phyloP scores from a whole-genome alignment of 108 stramenopile species.

The Skeletonema menzelii region DNA sequence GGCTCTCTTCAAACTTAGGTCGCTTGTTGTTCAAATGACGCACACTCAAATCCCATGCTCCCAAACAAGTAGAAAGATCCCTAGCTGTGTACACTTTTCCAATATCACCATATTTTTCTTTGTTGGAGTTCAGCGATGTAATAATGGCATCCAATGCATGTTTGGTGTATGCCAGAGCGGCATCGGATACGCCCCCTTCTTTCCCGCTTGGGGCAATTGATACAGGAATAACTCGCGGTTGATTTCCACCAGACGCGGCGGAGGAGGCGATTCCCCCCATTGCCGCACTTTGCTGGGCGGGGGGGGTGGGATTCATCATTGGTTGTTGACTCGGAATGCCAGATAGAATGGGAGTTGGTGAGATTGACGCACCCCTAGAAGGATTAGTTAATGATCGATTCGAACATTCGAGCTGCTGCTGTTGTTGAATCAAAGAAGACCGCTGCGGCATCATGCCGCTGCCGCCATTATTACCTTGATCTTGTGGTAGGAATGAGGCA shows the following conservation, averaged over 20 bases:
- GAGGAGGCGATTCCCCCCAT: not conserved
- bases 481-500: not conserved
- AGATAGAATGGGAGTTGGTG: not conserved
- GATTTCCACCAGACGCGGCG: not conserved
- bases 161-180: constrained; percentile 41
- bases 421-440: not conserved
- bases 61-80: constrained; percentile 43
- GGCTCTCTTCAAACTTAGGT: constrained; percentile 6
- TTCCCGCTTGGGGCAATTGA: not conserved
- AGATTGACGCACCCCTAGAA: not conserved
- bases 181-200: constrained; percentile 34
- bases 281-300: too few species aligned
- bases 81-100: constrained; percentile 29
- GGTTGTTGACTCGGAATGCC: not conserved
- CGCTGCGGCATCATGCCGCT: not conserved
- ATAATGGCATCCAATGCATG: constrained; percentile 39
- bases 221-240: not conserved
- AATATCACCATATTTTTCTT: not conserved
- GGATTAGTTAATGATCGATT: not conserved
- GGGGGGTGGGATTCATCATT: not conserved
- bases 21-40: not conserved
- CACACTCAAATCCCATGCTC: constrained; percentile 42
- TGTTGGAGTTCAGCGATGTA: constrained; percentile 14
- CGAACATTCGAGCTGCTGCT: not conserved
- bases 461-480: not conserved